Evolutionary conservation across 2,329 filamentous ascomycete species (phyloP).

Genomic region (Diaporthe nobilis): DNA sequence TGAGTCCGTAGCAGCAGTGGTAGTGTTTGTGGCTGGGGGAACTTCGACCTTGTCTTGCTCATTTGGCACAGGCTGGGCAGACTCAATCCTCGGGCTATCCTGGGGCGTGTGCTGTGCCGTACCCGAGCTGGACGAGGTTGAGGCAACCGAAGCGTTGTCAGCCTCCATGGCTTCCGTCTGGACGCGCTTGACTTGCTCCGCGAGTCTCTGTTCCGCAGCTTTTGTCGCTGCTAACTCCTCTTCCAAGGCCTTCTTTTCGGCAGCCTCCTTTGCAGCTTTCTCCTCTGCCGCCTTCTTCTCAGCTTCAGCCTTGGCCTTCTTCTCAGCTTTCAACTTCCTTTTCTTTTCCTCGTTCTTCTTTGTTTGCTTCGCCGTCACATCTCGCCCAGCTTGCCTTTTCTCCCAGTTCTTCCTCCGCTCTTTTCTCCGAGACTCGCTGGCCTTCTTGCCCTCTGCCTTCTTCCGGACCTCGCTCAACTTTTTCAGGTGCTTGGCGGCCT

Average conservation of each 20-base stretch:
- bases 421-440: slow-evolving; percentile 60
- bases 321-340: slow-evolving; percentile 55
- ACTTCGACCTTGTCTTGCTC: slow-evolving; percentile 53
- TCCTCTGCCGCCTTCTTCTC: slow-evolving; percentile 45
- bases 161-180: background rate
- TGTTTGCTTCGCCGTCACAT: slow-evolving; percentile 56
- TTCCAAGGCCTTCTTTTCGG: slow-evolving; percentile 45
- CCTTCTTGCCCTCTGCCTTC: slow-evolving; percentile 62
- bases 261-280: slow-evolving; percentile 44
- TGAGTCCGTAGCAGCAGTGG: background rate
- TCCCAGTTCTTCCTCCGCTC: slow-evolving; percentile 56
- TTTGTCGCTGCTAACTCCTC: slow-evolving; percentile 31
- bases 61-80: slow-evolving; percentile 42
- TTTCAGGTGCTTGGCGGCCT: slow-evolving; percentile 56
- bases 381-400: slow-evolving; percentile 54
- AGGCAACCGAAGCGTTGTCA: slow-evolving; percentile 44
- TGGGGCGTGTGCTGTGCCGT: slow-evolving; percentile 47
- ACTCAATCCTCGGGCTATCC: slow-evolving; percentile 50
- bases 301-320: slow-evolving; percentile 53
- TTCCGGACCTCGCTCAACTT: slow-evolving; percentile 64
- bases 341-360: slow-evolving; percentile 59
- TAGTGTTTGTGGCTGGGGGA: slow-evolving; percentile 46
- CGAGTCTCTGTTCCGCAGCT: slow-evolving; percentile 1
- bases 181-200: slow-evolving; percentile 21
- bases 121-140: slow-evolving; percentile 44